Percentiles rank a stretch among this genome's conserved stretches.
Evolutionary conservation across 2,329 filamentous ascomycete species (phyloP).

Genomic region (Ophiostoma ips): DNA sequence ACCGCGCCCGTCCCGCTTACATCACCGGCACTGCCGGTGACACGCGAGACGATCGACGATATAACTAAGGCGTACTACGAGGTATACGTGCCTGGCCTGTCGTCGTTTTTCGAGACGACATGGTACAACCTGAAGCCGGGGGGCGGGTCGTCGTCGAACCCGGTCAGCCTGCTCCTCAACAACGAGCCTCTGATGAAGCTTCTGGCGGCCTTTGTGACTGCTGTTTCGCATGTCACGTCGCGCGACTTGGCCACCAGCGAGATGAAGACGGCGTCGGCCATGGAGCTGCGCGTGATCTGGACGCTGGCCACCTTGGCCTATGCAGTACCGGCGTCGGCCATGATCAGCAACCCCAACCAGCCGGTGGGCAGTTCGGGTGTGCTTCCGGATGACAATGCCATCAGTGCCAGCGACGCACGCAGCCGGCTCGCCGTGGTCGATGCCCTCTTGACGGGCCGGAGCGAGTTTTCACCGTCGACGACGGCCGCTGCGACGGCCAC

Average conservation of each 20-base stretch:
- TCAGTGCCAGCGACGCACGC: constrained; percentile 47
- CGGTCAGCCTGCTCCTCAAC: constrained; percentile 31
- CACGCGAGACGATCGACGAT: constrained; percentile 44
- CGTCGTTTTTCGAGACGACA: constrained; percentile 64
- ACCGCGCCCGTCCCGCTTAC: constrained; percentile 46
- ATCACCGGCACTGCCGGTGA: constrained; percentile 37
- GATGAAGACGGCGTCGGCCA: constrained; percentile 37
- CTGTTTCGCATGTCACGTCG: constrained; percentile 33
- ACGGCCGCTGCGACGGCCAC: background rate
- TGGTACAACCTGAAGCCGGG: constrained; percentile 54
- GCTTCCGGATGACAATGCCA: constrained; percentile 40
- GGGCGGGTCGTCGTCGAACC: constrained; percentile 26
- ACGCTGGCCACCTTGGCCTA: constrained; percentile 38
- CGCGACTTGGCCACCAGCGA: constrained; percentile 33
- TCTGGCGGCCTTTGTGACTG: constrained; percentile 50
- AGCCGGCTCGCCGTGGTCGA: constrained; percentile 66
- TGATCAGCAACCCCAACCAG: background rate
- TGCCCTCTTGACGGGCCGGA: constrained; percentile 52
- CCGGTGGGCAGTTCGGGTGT: background rate
- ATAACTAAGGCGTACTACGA: constrained; percentile 59
- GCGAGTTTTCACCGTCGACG: background rate
- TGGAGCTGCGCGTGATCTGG: constrained; percentile 49
- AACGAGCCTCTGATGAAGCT: constrained; percentile 49
- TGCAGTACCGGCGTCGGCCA: constrained; percentile 24
- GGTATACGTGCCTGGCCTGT: constrained; percentile 59